A percentile compares a stretch with the other conserved stretches of the same genome.
These are phyloP conservation scores for Monosporascus ibericus DNA, from an alignment of 2,329 filamentous ascomycete genomes.

Conservation along the genomic window DNA sequence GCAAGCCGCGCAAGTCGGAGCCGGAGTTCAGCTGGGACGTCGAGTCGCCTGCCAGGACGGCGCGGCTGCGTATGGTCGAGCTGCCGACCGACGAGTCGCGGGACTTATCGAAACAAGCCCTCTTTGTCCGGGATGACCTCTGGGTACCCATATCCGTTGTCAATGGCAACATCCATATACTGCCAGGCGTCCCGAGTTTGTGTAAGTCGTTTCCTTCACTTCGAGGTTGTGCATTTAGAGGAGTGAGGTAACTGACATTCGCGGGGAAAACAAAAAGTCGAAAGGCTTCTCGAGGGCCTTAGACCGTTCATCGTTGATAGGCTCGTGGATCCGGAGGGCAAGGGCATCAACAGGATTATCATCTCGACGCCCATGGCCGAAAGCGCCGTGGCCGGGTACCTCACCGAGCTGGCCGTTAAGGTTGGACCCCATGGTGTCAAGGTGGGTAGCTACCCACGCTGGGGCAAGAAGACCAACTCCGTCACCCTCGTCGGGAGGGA, in stretches of 20 bases:
- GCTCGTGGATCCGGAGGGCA: conserved; percentile 71
- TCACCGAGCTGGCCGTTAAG: conserved; percentile 71
- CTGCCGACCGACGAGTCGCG: conserved; percentile 68
- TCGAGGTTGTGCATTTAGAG: too few species aligned
- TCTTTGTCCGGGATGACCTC: conserved; percentile 74
- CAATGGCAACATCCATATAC: conserved; percentile 88
- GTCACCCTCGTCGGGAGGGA: conserved; percentile 83
- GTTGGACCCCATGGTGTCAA: conserved; percentile 76
- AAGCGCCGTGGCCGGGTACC: conserved; percentile 74
- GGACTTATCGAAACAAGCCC: conserved; percentile 61
- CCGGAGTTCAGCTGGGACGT: conserved; percentile 78
- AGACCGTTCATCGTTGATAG: conserved; percentile 66
- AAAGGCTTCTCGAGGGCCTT: conserved; percentile 69
- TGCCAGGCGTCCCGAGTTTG: conserved; percentile 81
- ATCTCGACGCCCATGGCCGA: conserved; percentile 86
- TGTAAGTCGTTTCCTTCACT: conserved; percentile 40
- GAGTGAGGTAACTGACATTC: too few species aligned
- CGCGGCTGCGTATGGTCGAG: conserved; percentile 86
- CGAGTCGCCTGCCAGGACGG: conserved; percentile 69
- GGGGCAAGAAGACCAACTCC: conserved; percentile 82
- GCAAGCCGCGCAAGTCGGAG: conserved; percentile 65
- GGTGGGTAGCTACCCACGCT: conserved; percentile 90
- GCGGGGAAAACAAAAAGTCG: conserved; percentile 39
- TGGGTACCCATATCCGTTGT: conserved; percentile 90
- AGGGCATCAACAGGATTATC: conserved; percentile 70